Conservation (phyloP, 129 eudicot species). For the Tagetes erecta region DNA sequence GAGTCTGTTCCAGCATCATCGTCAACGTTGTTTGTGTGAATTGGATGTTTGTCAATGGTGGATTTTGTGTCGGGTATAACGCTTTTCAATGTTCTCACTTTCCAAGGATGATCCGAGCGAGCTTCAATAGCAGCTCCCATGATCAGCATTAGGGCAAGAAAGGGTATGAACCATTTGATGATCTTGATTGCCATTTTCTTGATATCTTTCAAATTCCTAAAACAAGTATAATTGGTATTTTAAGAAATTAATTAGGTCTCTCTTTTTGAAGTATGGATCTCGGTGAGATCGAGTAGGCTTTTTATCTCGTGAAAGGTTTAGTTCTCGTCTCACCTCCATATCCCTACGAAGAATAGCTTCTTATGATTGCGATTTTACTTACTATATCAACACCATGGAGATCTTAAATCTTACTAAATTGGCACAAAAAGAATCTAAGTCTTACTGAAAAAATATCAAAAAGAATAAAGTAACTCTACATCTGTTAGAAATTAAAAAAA, state of each 20-base stretch:
- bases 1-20: not conserved
- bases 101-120: not conserved
- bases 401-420: too few species aligned
- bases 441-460: too few species aligned
- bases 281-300: too few species aligned
- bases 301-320: too few species aligned
- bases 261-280: too few species aligned
- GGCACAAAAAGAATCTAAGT: too few species aligned
- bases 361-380: too few species aligned
- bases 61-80: not conserved
- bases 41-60: not conserved
- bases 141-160: slow-evolving; percentile 21
- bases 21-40: not conserved
- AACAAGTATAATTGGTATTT: not conserved
- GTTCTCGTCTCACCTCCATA: too few species aligned
- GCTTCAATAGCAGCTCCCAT: not conserved
- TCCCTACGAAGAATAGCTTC: too few species aligned
- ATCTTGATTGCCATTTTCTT: slow-evolving; percentile 15
- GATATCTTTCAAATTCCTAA: slow-evolving; percentile 1
- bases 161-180: slow-evolving; percentile 5
- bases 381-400: too few species aligned
- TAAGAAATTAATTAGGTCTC: not conserved
- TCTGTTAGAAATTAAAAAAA: too few species aligned
- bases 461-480: too few species aligned
- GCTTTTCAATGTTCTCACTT: not conserved